Base-by-base conservation (phyloP, 345 rosid species). In the Leavenworthia alabamica region DNA sequence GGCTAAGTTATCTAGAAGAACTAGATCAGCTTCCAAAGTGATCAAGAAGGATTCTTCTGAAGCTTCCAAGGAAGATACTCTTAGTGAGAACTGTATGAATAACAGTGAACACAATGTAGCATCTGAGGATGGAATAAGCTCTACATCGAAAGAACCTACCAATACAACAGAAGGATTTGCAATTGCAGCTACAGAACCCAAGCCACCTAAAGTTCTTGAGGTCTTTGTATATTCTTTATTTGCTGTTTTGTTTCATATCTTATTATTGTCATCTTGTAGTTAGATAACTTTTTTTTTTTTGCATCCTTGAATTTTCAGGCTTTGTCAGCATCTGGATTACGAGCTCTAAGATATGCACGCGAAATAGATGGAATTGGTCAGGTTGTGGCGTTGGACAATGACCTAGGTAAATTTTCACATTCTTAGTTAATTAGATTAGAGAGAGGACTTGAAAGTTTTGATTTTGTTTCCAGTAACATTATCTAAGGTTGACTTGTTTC, bases 311-410 rank as follows among this genome's bases (percentile, higher is more conserved):
- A 55, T 62, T 10, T 58, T 4, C 70, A 92, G 98, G 98, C 98
- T 62, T 58, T 92, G 68, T 86, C 98, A 13, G 96, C 95, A 58
- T 92, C 98, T 33, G 98, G 96, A 7, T 70, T 92, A 64, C 81
- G 98, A 69, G 89, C 96, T 73, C 62, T 86, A 23, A 86, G 98
- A 75, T 92, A 92, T 76, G 95, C 90, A 1, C 81, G 80, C 14
- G 96, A 92, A 70, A 77, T 92, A 11, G 90, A 86, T 71, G 96
- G 83, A 68, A 80, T 92, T 60, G 89, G 93, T 66, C 88, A 89
- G 77, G 93, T 92, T 56, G 86, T 92, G 61, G 95, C 98, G n/a
- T 75, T 89, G 28, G 98, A 92, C 71, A 92, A 92, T 79, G 98
- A 92, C 64, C 70, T 46, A 3, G 69, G 75, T 70, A 63, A 29